Percentiles rank a stretch among this genome's conserved stretches.
These are phyloP conservation scores for Gossypium bickii DNA, from an alignment of 345 rosid species.

Conservation along the genomic window DNA sequence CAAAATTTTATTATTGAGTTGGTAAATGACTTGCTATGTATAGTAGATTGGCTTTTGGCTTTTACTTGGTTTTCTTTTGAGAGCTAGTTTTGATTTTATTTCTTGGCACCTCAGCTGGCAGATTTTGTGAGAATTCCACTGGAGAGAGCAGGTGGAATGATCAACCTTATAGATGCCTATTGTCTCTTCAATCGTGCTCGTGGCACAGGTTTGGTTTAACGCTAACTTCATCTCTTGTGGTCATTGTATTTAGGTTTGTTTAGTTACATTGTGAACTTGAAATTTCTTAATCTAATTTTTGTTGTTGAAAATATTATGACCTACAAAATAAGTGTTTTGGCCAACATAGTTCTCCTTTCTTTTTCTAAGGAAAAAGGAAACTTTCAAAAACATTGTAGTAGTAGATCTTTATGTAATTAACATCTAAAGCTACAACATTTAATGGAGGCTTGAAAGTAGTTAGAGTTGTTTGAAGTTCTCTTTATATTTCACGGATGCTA, in stretches of 20 bases:
- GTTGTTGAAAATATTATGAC: neutral
- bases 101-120: constrained; percentile 55
- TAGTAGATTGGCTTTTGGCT: neutral
- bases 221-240: neutral
- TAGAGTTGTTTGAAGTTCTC: neutral
- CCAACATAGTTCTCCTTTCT: neutral
- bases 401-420: neutral
- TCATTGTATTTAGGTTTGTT: constrained; percentile 1
- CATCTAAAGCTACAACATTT: neutral
- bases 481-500: neutral
- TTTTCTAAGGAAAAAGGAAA: neutral
- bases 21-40: neutral
- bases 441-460: neutral
- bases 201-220: constrained; percentile 66
- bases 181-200: constrained; percentile 96
- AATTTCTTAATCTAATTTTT: neutral
- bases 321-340: neutral
- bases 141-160: constrained; percentile 93
- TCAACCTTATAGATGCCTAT: constrained; percentile 82
- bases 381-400: neutral
- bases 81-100: constrained; percentile 21
- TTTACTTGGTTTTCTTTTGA: neutral
- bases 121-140: constrained; percentile 88
- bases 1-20: neutral
- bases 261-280: neutral